Percentiles rank a stretch among this genome's conserved stretches.
These are phyloP conservation scores for Coelastrella sp. DNA, from an alignment of 139 green algal species.

Conservation along the genomic window DNA sequence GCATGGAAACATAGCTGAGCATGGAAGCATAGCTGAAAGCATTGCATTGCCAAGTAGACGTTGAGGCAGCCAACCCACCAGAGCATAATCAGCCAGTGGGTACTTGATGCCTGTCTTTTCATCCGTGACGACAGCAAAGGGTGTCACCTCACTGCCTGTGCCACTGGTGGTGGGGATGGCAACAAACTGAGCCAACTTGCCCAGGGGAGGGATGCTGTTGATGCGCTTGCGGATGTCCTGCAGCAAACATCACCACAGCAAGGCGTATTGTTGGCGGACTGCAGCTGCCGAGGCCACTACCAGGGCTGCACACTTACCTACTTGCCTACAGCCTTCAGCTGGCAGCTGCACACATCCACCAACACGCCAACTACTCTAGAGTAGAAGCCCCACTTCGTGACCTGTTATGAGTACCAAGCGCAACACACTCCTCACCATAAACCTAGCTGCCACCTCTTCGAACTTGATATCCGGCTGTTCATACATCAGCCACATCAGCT, in stretches of 20 bases:
- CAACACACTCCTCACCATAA: constrained; percentile 63
- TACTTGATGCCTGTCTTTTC: constrained; percentile 72
- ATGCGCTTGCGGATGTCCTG: constrained; percentile 82
- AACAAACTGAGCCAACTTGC: constrained; percentile 65
- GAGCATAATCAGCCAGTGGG: constrained; percentile 72
- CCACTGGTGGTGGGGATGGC: constrained; percentile 77
- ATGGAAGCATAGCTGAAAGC: too few species aligned
- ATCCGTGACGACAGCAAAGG: constrained; percentile 81
- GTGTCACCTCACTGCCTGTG: constrained; percentile 79
- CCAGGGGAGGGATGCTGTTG: constrained; percentile 68
- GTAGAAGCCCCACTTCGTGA: too few species aligned
- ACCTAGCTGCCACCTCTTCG: constrained; percentile 73
- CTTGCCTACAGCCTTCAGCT: too few species aligned
- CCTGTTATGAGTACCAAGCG: too few species aligned
- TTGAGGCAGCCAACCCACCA: constrained; percentile 48
- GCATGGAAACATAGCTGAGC: too few species aligned
- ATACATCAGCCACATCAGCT: constrained; percentile 85
- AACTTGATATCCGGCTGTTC: constrained; percentile 79
- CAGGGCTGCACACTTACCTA: too few species aligned
- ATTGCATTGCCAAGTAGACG: too few species aligned
- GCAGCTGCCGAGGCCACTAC: too few species aligned
- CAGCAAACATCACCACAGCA: neutral
- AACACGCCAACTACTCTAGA: too few species aligned
- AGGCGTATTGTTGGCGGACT: too few species aligned
- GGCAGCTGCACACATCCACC: too few species aligned